These are phyloP conservation scores for Pythium grandisporangium DNA, from an alignment of 352 stramenopile species.

Conservation along the genomic window DNA sequence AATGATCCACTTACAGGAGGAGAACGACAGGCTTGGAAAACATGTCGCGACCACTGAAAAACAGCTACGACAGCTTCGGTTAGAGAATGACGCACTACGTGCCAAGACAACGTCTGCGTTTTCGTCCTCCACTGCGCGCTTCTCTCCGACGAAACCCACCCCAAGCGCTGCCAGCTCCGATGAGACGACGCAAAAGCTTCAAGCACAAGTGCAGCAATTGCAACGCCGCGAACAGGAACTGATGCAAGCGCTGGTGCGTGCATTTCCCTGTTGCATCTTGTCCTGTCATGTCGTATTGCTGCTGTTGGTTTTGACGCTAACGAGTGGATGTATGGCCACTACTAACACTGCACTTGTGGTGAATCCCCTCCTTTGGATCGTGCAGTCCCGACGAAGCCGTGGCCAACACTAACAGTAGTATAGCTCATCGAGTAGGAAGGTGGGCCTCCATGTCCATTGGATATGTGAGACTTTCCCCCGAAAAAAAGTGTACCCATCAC, in stretches of 20 bases:
- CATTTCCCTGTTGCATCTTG: background rate
- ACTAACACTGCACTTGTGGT: no score
- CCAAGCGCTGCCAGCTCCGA: conserved; percentile 10
- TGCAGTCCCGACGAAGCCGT: no score
- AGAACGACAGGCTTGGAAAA: conserved; percentile 45
- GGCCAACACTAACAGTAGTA: no score
- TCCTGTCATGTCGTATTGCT: no score
- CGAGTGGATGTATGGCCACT: no score
- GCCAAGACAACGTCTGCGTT: conserved; percentile 10
- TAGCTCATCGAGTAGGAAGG: no score
- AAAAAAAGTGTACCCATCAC: no score
- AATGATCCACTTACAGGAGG: conserved; percentile 41
- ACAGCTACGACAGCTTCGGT: conserved; percentile 21
- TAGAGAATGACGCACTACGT: conserved; percentile 38
- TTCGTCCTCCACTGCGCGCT: background rate
- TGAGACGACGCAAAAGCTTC: conserved; percentile 22
- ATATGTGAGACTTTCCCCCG: no score
- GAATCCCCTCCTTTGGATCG: no score
- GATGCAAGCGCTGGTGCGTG: conserved; percentile 66
- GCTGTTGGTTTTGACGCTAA: no score
- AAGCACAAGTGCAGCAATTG: conserved; percentile 52
- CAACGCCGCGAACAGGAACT: conserved; percentile 75
- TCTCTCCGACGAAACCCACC: conserved; percentile 9
- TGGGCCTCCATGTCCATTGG: no score
- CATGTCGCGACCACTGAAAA: conserved; percentile 16